These are phyloP conservation scores for Paramecium primaurelia DNA, from an alignment of 73 alveolate genomes.

Conservation along the genomic window DNA sequence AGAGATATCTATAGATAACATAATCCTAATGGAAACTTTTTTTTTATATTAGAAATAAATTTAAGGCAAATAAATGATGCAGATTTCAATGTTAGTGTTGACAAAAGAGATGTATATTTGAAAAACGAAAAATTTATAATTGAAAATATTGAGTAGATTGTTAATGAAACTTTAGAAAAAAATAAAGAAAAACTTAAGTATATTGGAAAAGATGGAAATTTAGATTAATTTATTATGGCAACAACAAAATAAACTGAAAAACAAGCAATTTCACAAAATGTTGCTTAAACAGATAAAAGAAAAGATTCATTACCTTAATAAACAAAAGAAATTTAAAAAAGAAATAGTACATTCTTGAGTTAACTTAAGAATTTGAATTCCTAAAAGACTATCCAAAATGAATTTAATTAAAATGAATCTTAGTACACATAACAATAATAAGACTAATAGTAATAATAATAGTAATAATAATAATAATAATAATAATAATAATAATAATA, in stretches of 20 bases:
- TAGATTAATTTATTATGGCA: not conserved
- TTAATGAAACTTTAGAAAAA: not conserved
- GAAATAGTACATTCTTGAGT: not conserved
- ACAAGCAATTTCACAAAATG: not conserved
- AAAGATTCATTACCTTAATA: not conserved
- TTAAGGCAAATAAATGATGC: constrained; percentile 60
- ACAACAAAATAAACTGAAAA: not conserved
- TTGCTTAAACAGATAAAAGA: not conserved
- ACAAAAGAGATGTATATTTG: constrained; percentile 88
- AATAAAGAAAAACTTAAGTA: not conserved
- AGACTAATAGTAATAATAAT: no score
- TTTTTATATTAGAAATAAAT: constrained; percentile 76
- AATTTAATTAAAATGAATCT: not conserved
- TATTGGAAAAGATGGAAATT: not conserved
- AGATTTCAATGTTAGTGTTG: constrained; percentile 92
- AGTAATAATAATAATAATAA: not conserved
- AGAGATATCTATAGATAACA: constrained; percentile 82
- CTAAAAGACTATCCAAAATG: not conserved
- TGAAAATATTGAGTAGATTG: constrained; percentile 54
- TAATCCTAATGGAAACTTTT: constrained; percentile 81
- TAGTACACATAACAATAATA: not conserved
- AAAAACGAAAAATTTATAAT: constrained; percentile 64
- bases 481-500: not conserved
- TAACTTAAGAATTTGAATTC: not conserved
- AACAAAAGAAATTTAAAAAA: not conserved